Conservation (phyloP, 208 protist genomes). For the Naegleria fowleri region DNA sequence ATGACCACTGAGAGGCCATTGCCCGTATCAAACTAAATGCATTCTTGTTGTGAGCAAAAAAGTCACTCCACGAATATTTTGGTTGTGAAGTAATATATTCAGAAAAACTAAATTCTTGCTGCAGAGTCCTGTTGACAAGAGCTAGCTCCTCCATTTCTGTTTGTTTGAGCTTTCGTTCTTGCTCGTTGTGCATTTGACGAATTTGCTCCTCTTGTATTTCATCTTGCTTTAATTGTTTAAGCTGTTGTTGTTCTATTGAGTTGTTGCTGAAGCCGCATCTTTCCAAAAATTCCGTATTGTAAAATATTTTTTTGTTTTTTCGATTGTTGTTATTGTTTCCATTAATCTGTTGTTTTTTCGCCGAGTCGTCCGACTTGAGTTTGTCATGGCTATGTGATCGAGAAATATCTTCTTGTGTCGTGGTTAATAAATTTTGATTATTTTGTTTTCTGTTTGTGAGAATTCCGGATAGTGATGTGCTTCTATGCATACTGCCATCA, state of each 20-base stretch:
- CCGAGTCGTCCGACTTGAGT: background rate
- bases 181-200: background rate
- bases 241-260: background rate
- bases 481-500: background rate
- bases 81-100: background rate
- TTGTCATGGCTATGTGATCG: background rate
- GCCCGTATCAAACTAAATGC: slow-evolving; percentile 15
- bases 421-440: background rate
- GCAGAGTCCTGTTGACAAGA: background rate
- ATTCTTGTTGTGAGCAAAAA: slow-evolving; percentile 12
- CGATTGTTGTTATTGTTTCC: background rate
- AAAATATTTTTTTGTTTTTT: background rate
- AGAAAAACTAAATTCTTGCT: background rate
- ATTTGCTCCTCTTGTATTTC: background rate
- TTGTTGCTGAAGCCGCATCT: background rate
- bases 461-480: background rate
- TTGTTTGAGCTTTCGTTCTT: slow-evolving; percentile 7
- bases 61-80: background rate
- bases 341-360: background rate
- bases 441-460: background rate
- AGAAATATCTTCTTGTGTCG: background rate
- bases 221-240: background rate
- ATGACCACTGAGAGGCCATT: slow-evolving; percentile 18
- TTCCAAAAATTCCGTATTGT: background rate
- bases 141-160: background rate